Evolutionary conservation across 495 filamentous ascomycete species (phyloP), one percentile per base, ranked within the genome.

Genomic region (Melanomma pulvis-pyrius): DNA sequence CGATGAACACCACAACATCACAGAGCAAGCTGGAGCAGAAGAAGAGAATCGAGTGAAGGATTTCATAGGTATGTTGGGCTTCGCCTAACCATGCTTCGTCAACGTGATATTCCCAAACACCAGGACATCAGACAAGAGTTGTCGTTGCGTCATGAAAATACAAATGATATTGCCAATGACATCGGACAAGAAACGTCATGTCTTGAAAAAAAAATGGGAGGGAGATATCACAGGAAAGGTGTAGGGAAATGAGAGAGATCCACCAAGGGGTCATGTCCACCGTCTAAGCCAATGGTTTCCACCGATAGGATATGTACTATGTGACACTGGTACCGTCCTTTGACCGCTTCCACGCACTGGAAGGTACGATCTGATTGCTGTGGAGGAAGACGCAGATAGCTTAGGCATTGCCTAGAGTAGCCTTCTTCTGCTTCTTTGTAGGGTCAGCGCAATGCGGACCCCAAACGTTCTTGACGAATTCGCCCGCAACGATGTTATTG

Each of bases 381-480:
- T 25, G 21, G 15, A 50, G 48, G 48, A 26, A 24, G 48, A 50
- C 5, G 22, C 6, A 4, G 3, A 28, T 25, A 24, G 48, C 9
- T 19, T 50, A 50, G 2, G 48, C 9, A 19, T n/a, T 9, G 44
- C 44, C 44, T 6, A 47, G 44, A n/a, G 44, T 15, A 22, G 44
- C 44, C 21, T n/a, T 17, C 44, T n/a, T 47, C 44, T 47, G 6
- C 5, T 3, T 15, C 21, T n/a, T 17, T 6, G 44, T 7, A 22
- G 64, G 64, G 25, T 47, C 34, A 8, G 34, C n/a, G 65, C 65
- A 63, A 22, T 58, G 29, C 4, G 41, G 51, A 0, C 22, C n/a
- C 51, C 53, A 68, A 51, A 68, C 65, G 30, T 68, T 63, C 53
- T 58, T 34, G 19, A 21, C 22, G 52, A 63, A 68, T 26, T 61